Base-by-base conservation (phyloP, 2,329 filamentous ascomycete genomes). In the Berkeleyomyces basicola region DNA sequence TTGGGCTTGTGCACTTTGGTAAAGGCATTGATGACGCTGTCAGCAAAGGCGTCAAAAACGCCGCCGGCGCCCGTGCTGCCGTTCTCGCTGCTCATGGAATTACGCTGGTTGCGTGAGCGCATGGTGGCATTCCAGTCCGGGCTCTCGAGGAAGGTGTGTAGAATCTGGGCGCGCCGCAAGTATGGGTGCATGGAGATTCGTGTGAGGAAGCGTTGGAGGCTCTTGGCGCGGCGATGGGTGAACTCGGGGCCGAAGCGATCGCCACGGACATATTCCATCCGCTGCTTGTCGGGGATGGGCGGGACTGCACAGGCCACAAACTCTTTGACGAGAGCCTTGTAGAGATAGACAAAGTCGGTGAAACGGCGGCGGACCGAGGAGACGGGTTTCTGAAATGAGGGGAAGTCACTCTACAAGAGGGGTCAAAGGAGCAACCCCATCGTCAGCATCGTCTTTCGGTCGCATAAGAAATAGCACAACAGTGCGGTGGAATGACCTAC, bases 91-190 rank as follows among this genome's bases (percentile, higher is more conserved):
- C 74, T 68, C 53, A 76, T 78, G 65, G 84, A 82, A 37, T 79
- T 81, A 57, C 92, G 81, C 60, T 82, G 79, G 9, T 86, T 82
- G 58, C 90, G 83, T 67, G 83, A 83, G 69, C 85, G 85, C 91
- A 99, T 96, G 57, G 90, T 92, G 42, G 90, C 87, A 72, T 99
- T 97, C 93, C 93, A 99, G 73, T 99, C 93, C 36, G 81, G 82
- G 64, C 86, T 91, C 74, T 99, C 93, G 66, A 99, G 83, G 72
- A 99, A 99, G 64, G 85, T 86, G 68, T 93, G 86, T 40, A 99
- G 79, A 44, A 97, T 84, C 36, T 85, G 80, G 0, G 89, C 87
- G 63, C 91, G 84, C 36, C 93, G 87, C 58, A 99, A 82, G 16
- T 92, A 86, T 0, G 93, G 93, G 70, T 99, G 93, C 53, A 96